Evolutionary conservation across 2,329 filamentous ascomycete genomes (phyloP), one percentile per base, ranked within the genome.

Genomic region (Fusarium poae): DNA sequence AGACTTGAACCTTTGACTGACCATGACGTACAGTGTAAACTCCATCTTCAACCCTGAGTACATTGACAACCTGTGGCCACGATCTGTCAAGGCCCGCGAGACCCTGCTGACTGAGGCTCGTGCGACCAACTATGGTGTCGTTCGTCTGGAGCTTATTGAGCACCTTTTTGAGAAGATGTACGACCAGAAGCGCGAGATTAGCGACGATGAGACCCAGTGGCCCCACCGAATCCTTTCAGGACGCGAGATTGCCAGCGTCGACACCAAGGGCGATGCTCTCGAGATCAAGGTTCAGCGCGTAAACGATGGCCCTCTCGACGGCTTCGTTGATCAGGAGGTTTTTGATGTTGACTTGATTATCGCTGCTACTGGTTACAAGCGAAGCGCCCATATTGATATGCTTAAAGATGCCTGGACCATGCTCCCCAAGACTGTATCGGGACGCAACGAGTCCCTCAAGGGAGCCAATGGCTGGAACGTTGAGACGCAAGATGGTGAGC

Each of bases 11-110:
- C 15, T 15, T 16, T 40, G 60, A 18, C 71, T 82, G 70, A 82
- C 57, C 0, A 39, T n/a, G 5, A 57, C n/a, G 35, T 23, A 49
- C 68, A 94, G 92, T 74, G 94, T 98, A 73, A 98, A 98, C 79
- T 94, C 96, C 75, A 92, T 98, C 76, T 98, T 98, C 84, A 94
- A 98, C 81, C 95, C 95, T 2, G 89, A 91, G 34, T 91, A 90
- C 62, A 89, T 97, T 30, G 92, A 97, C 77, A 84, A 84, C 44
- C 87, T 97, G 72, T 97, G 89, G 82, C 82, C 87, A 49, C 89
- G 90, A 70, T 83, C 90, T 0, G 81, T 89, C 2, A 82, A 84
- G 44, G 84, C 89, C 65, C 91, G 94, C 49, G 82, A 85, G 61
- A 78, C 80, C 65, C 76, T 88, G 32, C 77, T 97, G 52, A 81